Base-by-base conservation (phyloP, 1,284 basidiomycete species). In the Cryptococcus floricola region DNA sequence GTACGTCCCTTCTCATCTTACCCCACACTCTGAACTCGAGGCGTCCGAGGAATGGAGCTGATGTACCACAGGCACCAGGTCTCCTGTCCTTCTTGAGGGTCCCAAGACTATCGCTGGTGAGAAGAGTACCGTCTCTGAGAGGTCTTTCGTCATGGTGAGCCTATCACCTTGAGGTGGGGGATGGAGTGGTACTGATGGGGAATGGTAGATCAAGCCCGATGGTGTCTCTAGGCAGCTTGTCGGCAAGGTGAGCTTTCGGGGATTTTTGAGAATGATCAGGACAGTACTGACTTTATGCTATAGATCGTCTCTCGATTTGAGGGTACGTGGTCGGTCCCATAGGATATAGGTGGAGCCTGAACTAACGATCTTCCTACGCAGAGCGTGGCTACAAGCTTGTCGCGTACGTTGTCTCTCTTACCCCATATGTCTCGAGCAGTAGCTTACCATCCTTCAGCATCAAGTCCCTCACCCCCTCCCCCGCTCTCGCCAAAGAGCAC, bases 31-130 rank as follows among this genome's bases (percentile, higher is more conserved):
- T 10, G 10, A 34, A 10, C 10, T 16, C 16, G 41, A 42, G 41
- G 23, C 7, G 41, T 48, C 23, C 23, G 8, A 38, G 39, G 34
- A 31, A 48, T 48, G 8, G 41, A 28, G 41, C 48, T 50, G 43
- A 49, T 38, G 19, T 25, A 41, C 2, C 18, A 9, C 18, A 68
- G 64, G 52, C 48, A 48, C 53, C 50, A 58, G 63, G 50, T 49
- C 58, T 14, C 67, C 67, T 27, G 48, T 64, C 41, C 50, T 63
- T 52, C 71, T 78, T 54, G 78, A 78, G 58, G 76, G 75, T 45
- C 59, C 71, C 44, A 73, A 71, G 66, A 78, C 77, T 57, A 77
- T 79, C 53, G 77, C 78, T n/a, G 78, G 78, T 43, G 76, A 77
- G 65, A 73, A 77, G 64, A 72, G 74, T 28, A 80, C 77, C 39